These are phyloP conservation scores for Emergomyces africanus DNA, from an alignment of 2,329 filamentous ascomycete species.

Conservation along the genomic window DNA sequence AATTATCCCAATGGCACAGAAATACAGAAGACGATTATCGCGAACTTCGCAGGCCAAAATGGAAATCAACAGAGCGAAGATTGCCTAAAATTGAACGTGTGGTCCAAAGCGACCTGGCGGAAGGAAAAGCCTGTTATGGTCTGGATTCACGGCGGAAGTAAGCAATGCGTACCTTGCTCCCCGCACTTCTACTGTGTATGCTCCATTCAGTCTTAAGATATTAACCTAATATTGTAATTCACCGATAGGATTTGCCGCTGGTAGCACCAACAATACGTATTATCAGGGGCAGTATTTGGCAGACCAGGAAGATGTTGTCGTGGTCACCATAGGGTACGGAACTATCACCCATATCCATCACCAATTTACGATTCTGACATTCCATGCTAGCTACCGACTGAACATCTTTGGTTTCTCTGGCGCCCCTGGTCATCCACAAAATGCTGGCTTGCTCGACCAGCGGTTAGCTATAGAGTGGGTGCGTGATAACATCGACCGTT, in stretches of 20 bases:
- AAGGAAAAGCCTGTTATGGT: neutral
- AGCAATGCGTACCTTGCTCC: neutral
- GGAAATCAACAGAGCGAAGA: neutral
- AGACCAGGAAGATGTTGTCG: neutral
- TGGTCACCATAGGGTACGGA: neutral
- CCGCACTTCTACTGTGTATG: neutral
- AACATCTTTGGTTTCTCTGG: conserved; percentile 32
- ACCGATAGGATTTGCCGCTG: neutral
- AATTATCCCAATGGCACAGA: conserved; percentile 4
- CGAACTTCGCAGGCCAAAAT: conserved; percentile 4
- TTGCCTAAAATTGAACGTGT: neutral
- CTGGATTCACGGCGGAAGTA: conserved; percentile 1
- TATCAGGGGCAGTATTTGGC: neutral
- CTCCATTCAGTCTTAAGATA: neutral
- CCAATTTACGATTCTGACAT: neutral
- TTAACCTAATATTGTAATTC: neutral
- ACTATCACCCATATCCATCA: neutral
- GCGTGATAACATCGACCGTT: conserved; percentile 26
- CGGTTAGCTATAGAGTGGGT: conserved; percentile 27
- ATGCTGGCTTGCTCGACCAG: conserved; percentile 38
- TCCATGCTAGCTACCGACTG: conserved; percentile 20
- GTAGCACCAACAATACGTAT: neutral
- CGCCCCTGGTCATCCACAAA: conserved; percentile 26
- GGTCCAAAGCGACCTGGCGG: neutral
- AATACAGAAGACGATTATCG: conserved; percentile 1